A percentile compares a stretch with the other conserved stretches of the same genome.
These are phyloP conservation scores for Elaeis oleifera DNA, from an alignment of 202 grass and related monocot species.

Conservation along the genomic window DNA sequence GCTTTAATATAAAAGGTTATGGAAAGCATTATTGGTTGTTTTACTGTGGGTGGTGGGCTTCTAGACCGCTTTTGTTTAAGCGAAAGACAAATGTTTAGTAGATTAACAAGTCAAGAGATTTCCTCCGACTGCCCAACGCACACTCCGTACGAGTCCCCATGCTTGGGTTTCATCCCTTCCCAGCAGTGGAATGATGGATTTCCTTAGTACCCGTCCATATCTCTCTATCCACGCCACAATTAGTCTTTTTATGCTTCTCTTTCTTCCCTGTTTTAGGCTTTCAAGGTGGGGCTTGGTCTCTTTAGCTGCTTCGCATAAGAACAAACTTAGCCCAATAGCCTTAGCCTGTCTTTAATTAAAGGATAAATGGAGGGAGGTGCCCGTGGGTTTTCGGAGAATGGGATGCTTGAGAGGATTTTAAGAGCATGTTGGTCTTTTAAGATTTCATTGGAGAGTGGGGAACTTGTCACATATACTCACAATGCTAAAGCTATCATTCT, in stretches of 20 bases:
- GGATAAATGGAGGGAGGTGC: background rate
- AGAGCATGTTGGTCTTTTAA: conserved; percentile 22
- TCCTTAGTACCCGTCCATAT: conserved; percentile 18
- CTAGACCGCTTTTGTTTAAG: too few species aligned
- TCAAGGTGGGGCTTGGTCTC: background rate
- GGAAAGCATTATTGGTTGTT: too few species aligned
- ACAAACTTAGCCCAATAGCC: conserved; percentile 5
- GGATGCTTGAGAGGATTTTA: conserved; percentile 9
- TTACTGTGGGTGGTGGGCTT: too few species aligned
- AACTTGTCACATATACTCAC: background rate
- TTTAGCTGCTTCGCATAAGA: background rate
- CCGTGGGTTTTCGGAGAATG: conserved; percentile 20
- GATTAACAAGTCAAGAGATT: background rate
- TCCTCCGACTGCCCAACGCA: background rate
- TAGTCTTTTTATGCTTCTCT: conserved; percentile 1
- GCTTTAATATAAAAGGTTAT: too few species aligned
- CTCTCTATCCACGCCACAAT: conserved; percentile 8
- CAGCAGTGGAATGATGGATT: conserved; percentile 14
- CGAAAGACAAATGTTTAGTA: too few species aligned
- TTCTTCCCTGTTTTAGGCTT: background rate
- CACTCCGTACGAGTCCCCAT: conserved; percentile 6
- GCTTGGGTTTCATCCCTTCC: conserved; percentile 19
- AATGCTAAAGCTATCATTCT: background rate
- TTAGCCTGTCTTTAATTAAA: background rate
- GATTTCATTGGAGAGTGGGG: conserved; percentile 20